These are phyloP conservation scores for Didymellaceae sp. DNA, from an alignment of 2,329 filamentous ascomycete genomes.

Conservation along the genomic window DNA sequence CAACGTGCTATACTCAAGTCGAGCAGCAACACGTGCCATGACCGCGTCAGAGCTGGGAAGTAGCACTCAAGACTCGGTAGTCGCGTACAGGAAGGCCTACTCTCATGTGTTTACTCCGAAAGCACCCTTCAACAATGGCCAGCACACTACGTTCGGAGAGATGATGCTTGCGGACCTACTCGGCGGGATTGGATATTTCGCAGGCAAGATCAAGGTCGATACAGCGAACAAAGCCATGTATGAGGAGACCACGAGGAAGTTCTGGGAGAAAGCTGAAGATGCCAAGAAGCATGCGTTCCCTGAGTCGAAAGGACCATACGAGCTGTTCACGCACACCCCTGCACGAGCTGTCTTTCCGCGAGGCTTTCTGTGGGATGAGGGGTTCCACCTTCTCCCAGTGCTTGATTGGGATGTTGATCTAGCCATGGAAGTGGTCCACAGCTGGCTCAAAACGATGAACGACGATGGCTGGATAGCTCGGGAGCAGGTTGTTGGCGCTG, in stretches of 20 bases:
- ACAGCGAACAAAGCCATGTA: constrained; percentile 87
- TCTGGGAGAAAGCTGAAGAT: constrained; percentile 88
- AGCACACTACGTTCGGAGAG: constrained; percentile 78
- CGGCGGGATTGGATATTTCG: constrained; percentile 91
- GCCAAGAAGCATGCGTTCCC: constrained; percentile 73
- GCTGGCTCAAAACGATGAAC: constrained; percentile 94
- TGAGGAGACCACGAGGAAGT: constrained; percentile 88
- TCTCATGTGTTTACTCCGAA: constrained; percentile 71
- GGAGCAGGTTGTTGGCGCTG: constrained; percentile 88
- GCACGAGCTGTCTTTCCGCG: constrained; percentile 93
- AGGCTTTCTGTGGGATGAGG: constrained; percentile 96
- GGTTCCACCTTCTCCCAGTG: constrained; percentile 88
- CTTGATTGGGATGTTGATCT: constrained; percentile 92
- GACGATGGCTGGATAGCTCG: constrained; percentile 95
- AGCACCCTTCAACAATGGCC: constrained; percentile 74
- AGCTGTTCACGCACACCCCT: constrained; percentile 87
- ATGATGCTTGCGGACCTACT: constrained; percentile 91
- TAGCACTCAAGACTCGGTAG: constrained; percentile 68
- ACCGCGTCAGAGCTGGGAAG: constrained; percentile 69
- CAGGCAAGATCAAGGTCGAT: constrained; percentile 84
- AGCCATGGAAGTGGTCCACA: constrained; percentile 81
- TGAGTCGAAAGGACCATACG: constrained; percentile 77
- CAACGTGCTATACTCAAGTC: constrained; percentile 85
- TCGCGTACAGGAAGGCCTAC: constrained; percentile 76
- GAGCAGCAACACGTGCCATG: constrained; percentile 63